A percentile compares a stretch with the other conserved stretches of the same genome.
Conservation (phyloP, 2,329 filamentous ascomycete species). For the Venturia effusa region DNA sequence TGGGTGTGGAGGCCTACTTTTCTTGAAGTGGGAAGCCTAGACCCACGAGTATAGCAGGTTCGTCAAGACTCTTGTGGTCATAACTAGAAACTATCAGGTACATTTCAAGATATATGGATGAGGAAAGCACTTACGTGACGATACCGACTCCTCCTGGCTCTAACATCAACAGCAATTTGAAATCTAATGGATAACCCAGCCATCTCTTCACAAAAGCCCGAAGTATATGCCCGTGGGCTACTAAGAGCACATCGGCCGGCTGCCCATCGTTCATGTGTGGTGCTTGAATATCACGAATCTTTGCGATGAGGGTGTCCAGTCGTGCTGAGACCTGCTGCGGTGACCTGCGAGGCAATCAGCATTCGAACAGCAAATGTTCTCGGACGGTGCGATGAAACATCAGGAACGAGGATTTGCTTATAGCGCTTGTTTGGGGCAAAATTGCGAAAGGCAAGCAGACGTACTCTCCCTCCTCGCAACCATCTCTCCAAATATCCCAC, state of each 20-base stretch:
- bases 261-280: slow-evolving; percentile 30
- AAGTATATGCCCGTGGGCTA: slow-evolving; percentile 34
- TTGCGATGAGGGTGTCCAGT: slow-evolving; percentile 31
- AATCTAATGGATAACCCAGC: slow-evolving; percentile 32
- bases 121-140: slow-evolving; percentile 3
- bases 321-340: slow-evolving; percentile 28
- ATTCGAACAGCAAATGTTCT: too few species aligned
- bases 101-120: background rate
- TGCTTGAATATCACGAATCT: slow-evolving; percentile 30
- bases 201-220: slow-evolving; percentile 38
- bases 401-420: too few species aligned
- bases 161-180: slow-evolving; percentile 25
- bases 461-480: slow-evolving; percentile 70
- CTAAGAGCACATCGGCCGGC: slow-evolving; percentile 26
- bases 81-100: slow-evolving; percentile 18
- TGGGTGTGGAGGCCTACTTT: background rate
- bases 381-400: too few species aligned
- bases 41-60: slow-evolving; percentile 32
- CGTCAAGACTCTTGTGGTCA: slow-evolving; percentile 26
- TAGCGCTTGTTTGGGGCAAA: background rate
- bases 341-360: slow-evolving; percentile 16
- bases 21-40: slow-evolving; percentile 5
- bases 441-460: background rate
- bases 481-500: slow-evolving; percentile 88
- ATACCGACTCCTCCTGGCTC: slow-evolving; percentile 7